Conservation (phyloP, 1,139 yeast genomes). For the Geotrichum phurueaensis region DNA sequence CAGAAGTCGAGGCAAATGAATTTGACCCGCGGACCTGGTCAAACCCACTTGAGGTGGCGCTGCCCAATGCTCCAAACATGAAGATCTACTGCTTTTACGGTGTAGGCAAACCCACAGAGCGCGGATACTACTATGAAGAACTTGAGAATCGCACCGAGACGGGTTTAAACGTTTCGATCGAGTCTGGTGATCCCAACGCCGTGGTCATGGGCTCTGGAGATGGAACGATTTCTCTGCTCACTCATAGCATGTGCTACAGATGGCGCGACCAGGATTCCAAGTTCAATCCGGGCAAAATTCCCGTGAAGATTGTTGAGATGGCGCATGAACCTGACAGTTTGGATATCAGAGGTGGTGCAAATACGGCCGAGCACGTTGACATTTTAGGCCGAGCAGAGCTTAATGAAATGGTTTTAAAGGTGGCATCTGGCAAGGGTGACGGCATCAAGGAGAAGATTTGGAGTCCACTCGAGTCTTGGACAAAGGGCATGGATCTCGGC, state of each 20-base stretch:
- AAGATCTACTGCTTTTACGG: conserved; percentile 88
- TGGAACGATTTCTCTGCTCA: conserved; percentile 83
- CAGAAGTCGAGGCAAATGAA: conserved; percentile 59
- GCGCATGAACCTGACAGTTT: conserved; percentile 87
- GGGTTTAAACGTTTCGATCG: conserved; percentile 61
- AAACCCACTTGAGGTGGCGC: conserved; percentile 83
- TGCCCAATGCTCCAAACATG: conserved; percentile 92
- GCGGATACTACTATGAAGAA: conserved; percentile 82
- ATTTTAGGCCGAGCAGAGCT: conserved; percentile 88
- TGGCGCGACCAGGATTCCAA: conserved; percentile 71
- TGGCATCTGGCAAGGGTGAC: conserved; percentile 76
- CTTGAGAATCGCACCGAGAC: conserved; percentile 43
- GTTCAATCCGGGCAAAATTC: conserved; percentile 72
- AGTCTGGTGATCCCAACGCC: conserved; percentile 51
- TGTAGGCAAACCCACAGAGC: conserved; percentile 90
- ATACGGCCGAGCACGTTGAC: conserved; percentile 97
- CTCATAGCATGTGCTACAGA: conserved; percentile 76
- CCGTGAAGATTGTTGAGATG: conserved; percentile 81
- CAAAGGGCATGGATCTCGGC: conserved; percentile 44
- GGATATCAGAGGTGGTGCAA: conserved; percentile 95
- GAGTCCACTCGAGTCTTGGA: conserved; percentile 59
- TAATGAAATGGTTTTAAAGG: conserved; percentile 74
- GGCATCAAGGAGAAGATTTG: conserved; percentile 53
- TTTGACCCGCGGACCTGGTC: conserved; percentile 75
- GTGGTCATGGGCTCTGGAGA: conserved; percentile 89